Base-by-base conservation (phyloP, 1,284 basidiomycete species). In the Filobasidium uniguttulatum region DNA sequence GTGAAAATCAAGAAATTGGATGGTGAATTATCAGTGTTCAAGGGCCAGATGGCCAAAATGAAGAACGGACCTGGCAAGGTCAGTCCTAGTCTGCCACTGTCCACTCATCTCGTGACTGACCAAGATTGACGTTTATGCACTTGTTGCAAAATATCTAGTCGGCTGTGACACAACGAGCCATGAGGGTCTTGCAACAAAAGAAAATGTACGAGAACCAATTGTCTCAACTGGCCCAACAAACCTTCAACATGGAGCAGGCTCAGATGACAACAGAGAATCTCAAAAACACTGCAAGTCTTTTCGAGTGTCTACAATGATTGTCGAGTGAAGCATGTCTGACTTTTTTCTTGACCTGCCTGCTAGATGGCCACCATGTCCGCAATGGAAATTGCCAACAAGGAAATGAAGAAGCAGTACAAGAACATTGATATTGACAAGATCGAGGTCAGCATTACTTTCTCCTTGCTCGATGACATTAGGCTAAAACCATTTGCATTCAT, bases 361-460 rank as follows among this genome's bases (percentile, higher is more conserved):
- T 37, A 69, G 60, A 98, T 99, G 94, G 93, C 90, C n/a, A 98
- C 94, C 0, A 82, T 98, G 20, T 89, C 96, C 62, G 94, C 90
- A 5, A 97, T 99, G 91, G 81, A 89, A 64, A 68, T 78, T n/a
- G 91, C 94, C 17, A 97, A 97, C 73, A 96, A 94, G 72, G 90
- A 97, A 70, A 80, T 99, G 73, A 80, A 80, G 71, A 88, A 84
- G 67, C 93, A 97, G 70, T 99, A 98, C 65, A 91, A 93, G 46
- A 96, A 93, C 71, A 82, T 98, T 57, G 83, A 98, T 66, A 80
- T 99, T 57, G 88, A 94, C 75, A 94, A 97, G 78, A 97, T 99
- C 61, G 94, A 98, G 76, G 88, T 90, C 57, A 47, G 73, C 65
- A n/a, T n/a, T n/a, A n/a, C n/a, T n/a, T n/a, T n/a, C n/a, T 28